Evolutionary conservation across 1,284 basidiomycete species (phyloP), one percentile per base, ranked within the genome.

Genomic region (Ceratobasidium sp.): DNA sequence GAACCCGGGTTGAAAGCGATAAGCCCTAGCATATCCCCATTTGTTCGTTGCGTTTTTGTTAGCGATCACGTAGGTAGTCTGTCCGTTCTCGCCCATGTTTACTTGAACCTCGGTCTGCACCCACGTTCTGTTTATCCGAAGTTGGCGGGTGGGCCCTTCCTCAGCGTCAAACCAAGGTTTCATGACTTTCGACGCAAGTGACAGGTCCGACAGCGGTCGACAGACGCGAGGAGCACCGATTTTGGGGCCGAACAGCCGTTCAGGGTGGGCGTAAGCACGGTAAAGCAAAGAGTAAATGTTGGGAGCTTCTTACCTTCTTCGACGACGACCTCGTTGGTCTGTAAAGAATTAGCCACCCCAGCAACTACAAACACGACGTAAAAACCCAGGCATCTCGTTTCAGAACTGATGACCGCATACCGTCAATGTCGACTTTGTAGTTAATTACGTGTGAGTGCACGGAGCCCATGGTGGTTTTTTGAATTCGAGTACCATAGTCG

Each of bases 361-460:
- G 82, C 87, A 65, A 92, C 84, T 77, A 91, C 89, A 54, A 91
- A 85, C 77, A 91, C 89, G 73, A 87, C 81, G 84, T 81, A 76
- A 73, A 76, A 72, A 53, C 79, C 22, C 36, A 41, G 36, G 36
- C 8, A 33, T 29, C 45, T n/a, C 44, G 45, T 33, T 33, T 45
- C 1, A 19, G 53, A 44, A 65, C 31, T 31, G 53, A 62, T 44
- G 31, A 41, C 11, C 31, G 14, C 29, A 33, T 15, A 45, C 64
- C 31, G 65, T 54, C 64, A 11, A 75, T 11, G 67, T 75, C 76
- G 7, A 84, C 84, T 84, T 89, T 89, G 82, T 86, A 91, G 80
- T 89, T 90, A 79, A 91, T 88, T 50, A 91, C 87, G 78, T 91
- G 90, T 79, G 91, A 89, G 77, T 91, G 90, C n/a, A 91, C 80